A percentile compares a stretch with the other conserved stretches of the same genome.
Evolutionary conservation across 148 eudicot species (phyloP).

Genomic region (Nyssa sinensis): DNA sequence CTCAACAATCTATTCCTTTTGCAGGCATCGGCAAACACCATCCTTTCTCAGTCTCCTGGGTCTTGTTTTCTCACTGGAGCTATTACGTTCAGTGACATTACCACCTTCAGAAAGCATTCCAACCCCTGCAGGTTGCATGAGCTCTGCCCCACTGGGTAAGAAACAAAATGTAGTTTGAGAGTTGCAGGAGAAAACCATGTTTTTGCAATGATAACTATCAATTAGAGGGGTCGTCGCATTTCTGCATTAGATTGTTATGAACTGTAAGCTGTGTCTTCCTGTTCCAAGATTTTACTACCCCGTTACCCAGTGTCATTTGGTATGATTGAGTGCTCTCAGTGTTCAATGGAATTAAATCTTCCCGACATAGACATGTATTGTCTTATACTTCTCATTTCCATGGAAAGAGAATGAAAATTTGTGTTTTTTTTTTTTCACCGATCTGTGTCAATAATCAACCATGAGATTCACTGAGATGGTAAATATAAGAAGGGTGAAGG

Average conservation of each 20-base stretch:
- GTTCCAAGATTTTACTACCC: background rate
- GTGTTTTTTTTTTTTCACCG: too few species aligned
- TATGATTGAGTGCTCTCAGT: background rate
- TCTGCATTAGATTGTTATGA: background rate
- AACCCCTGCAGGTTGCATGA: slow-evolving; percentile 57
- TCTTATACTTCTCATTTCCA: background rate
- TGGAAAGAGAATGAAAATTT: too few species aligned
- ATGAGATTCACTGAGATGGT: too few species aligned
- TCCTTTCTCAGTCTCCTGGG: slow-evolving; percentile 91
- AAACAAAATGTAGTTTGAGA: background rate
- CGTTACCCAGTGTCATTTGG: too few species aligned
- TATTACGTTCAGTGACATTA: slow-evolving; percentile 77
- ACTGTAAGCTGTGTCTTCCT: background rate
- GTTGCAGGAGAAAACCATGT: background rate
- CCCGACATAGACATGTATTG: background rate
- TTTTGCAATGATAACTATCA: background rate
- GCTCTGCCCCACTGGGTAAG: background rate
- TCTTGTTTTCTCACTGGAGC: slow-evolving; percentile 73
- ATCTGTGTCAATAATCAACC: background rate
- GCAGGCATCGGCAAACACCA: slow-evolving; percentile 95
- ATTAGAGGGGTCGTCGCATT: background rate
- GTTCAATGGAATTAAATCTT: background rate
- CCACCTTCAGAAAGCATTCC: slow-evolving; percentile 60
- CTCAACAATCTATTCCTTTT: slow-evolving; percentile 13
- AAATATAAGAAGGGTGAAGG: too few species aligned